Percentiles rank a stretch among this genome's conserved stretches.
These are phyloP conservation scores for Leccinum pachyderme DNA, from an alignment of 1,284 basidiomycete species.

Conservation along the genomic window DNA sequence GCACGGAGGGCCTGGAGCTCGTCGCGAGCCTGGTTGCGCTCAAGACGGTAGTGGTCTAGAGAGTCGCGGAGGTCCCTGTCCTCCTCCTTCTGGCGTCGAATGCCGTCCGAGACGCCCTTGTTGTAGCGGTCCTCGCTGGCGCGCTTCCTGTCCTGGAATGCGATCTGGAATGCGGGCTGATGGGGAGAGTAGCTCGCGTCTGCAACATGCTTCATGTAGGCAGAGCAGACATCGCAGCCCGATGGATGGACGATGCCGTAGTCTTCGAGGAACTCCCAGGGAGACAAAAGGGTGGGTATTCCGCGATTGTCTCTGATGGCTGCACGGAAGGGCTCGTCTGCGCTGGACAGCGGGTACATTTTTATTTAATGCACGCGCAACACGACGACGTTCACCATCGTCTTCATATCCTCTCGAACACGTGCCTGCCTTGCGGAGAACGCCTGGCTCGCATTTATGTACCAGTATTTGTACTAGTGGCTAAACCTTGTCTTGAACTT, in stretches of 20 bases:
- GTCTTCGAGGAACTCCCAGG: conserved; percentile 40
- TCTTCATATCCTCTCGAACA: conserved; percentile 29
- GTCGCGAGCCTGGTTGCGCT: conserved; percentile 35
- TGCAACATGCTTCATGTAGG: conserved; percentile 43
- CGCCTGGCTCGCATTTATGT: conserved; percentile 20
- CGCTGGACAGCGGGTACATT: conserved; percentile 33
- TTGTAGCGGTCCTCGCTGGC: conserved; percentile 32
- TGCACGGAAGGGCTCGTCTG: conserved; percentile 32
- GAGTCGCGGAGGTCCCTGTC: conserved; percentile 32
- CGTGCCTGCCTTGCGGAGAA: conserved; percentile 30
- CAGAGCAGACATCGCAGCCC: conserved; percentile 38
- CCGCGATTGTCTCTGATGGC: conserved; percentile 31
- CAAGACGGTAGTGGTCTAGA: conserved; percentile 33
- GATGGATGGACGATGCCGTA: conserved; percentile 44
- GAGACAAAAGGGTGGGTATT: conserved; percentile 33
- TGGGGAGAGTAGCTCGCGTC: conserved; percentile 38
- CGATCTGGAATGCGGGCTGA: conserved; percentile 38
- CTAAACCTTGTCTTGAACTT: conserved; percentile 24
- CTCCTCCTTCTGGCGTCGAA: conserved; percentile 36
- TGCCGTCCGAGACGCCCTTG: conserved; percentile 32
- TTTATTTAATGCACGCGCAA: no score
- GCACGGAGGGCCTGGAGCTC: conserved; percentile 35
- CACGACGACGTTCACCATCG: no score
- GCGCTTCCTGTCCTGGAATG: conserved; percentile 40
- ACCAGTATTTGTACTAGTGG: conserved; percentile 11